These are phyloP conservation scores for Colletotrichum eremochloae DNA, from an alignment of 2,329 filamentous ascomycete species.

Conservation along the genomic window DNA sequence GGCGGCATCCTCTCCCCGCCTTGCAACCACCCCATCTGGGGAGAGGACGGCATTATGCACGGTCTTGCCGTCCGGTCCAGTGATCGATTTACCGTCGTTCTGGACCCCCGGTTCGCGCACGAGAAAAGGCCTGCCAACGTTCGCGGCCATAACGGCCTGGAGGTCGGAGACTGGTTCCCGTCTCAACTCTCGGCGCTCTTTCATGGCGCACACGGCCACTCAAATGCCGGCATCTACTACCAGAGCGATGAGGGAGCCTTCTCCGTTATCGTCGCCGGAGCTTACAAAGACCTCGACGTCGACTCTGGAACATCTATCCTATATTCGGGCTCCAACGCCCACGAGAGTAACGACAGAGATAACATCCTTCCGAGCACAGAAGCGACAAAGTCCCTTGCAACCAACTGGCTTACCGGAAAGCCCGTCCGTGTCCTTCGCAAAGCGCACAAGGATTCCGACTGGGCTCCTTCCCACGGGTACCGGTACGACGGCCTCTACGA, in stretches of 20 bases:
- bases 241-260: conserved; percentile 58
- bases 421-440: conserved; percentile 51
- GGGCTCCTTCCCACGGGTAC: conserved; percentile 45
- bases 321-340: conserved; percentile 48
- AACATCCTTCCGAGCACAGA: neutral
- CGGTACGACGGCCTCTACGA: conserved; percentile 54
- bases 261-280: conserved; percentile 65
- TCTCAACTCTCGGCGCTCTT: conserved; percentile 63
- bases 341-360: conserved; percentile 38
- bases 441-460: conserved; percentile 26
- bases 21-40: conserved; percentile 48
- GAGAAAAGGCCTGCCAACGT: conserved; percentile 40
- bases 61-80: conserved; percentile 42
- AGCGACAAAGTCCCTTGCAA: conserved; percentile 44
- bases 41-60: conserved; percentile 49
- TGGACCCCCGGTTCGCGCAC: conserved; percentile 39
- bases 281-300: conserved; percentile 47
- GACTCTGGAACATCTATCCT: conserved; percentile 46
- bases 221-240: conserved; percentile 66
- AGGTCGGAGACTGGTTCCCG: conserved; percentile 65
- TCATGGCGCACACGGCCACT: conserved; percentile 65
- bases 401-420: conserved; percentile 38
- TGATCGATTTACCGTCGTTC: conserved; percentile 30
- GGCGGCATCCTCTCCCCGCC: neutral
- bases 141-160: conserved; percentile 51